These are phyloP conservation scores for Vaccinium myrtillus DNA, from an alignment of 148 eudicot species.

Conservation along the genomic window DNA sequence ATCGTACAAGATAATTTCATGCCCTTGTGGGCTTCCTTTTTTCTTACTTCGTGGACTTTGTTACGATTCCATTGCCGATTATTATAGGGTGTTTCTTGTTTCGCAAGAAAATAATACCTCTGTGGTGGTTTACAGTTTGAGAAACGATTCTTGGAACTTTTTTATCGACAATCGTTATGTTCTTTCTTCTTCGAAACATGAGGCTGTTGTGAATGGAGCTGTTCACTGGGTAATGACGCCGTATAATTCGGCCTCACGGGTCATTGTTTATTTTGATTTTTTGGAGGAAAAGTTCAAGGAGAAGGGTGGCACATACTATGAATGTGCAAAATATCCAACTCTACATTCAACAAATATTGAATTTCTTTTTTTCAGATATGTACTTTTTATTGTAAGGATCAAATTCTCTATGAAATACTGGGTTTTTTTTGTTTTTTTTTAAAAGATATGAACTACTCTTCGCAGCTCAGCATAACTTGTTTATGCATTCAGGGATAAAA, in stretches of 20 bases:
- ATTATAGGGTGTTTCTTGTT: background rate
- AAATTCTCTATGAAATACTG: too few species aligned
- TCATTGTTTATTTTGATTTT: constrained; percentile 5
- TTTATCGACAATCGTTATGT: background rate
- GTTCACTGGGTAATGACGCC: background rate
- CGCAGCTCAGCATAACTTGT: too few species aligned
- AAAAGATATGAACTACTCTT: too few species aligned
- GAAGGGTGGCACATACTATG: too few species aligned
- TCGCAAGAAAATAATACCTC: background rate
- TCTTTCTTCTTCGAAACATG: background rate
- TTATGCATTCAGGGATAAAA: too few species aligned
- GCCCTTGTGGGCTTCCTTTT: background rate
- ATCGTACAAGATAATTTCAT: background rate
- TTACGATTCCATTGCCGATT: background rate
- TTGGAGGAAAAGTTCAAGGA: background rate
- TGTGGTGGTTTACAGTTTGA: background rate
- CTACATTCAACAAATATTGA: too few species aligned
- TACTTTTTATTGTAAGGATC: too few species aligned
- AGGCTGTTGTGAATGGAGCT: background rate
- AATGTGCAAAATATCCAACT: too few species aligned
- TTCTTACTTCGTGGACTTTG: background rate
- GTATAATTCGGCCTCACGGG: background rate
- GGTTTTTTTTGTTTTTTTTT: too few species aligned
- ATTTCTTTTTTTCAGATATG: too few species aligned
- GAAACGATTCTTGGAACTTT: background rate